phyloP scores from a whole-genome alignment of 1,284 basidiomycete species.

The Xanthoconium separans region DNA sequence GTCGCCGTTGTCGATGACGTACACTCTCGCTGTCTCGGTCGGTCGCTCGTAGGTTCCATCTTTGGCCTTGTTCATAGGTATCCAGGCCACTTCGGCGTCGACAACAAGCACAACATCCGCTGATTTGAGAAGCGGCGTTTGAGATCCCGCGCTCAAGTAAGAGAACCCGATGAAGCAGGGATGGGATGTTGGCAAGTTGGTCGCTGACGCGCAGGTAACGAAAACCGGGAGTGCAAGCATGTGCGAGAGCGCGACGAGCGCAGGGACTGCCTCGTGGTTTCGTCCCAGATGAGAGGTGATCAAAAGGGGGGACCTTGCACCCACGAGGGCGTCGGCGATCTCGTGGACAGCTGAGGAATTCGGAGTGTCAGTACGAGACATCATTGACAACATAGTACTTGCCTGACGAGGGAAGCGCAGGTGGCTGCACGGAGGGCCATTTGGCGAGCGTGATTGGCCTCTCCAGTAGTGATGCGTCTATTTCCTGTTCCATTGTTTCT shows the following conservation, averaged over 20 bases:
- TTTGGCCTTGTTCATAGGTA: slow-evolving; percentile 46
- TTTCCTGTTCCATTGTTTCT: no score
- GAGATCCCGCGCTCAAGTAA: slow-evolving; percentile 42
- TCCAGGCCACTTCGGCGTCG: slow-evolving; percentile 67
- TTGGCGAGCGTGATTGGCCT: no score
- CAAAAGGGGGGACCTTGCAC: slow-evolving; percentile 57
- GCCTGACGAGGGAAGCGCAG: no score
- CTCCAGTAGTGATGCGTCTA: no score
- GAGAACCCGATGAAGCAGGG: slow-evolving; percentile 51
- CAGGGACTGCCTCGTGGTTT: slow-evolving; percentile 46
- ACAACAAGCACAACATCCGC: slow-evolving; percentile 65
- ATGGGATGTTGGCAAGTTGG: slow-evolving; percentile 59
- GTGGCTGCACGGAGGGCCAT: no score
- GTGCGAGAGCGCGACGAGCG: slow-evolving; percentile 49
- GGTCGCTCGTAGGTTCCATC: slow-evolving; percentile 36
- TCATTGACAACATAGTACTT: no score
- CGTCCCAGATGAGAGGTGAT: slow-evolving; percentile 63
- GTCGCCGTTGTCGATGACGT: slow-evolving; percentile 61
- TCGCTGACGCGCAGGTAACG: slow-evolving; percentile 47
- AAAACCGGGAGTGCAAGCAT: slow-evolving; percentile 56
- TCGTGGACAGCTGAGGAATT: slow-evolving; percentile 37
- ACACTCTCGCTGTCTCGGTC: slow-evolving; percentile 44
- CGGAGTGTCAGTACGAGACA: not conserved
- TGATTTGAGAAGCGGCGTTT: slow-evolving; percentile 44
- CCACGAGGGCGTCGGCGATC: slow-evolving; percentile 49